These are phyloP conservation scores for Coix lacrymajobi DNA, from an alignment of 176 grass and related monocot species.

Conservation along the genomic window DNA sequence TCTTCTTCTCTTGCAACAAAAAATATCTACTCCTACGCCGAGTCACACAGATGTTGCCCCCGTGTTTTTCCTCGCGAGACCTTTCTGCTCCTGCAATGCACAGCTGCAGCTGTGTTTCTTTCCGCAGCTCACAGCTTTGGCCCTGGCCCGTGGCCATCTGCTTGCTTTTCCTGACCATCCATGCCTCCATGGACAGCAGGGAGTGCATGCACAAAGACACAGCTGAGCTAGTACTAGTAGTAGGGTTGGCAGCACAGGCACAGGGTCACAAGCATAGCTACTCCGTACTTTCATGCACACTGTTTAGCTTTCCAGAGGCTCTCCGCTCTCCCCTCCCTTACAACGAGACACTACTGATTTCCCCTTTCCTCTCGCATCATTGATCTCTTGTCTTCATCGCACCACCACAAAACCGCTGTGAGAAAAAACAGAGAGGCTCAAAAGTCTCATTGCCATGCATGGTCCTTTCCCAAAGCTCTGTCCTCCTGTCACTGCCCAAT, in stretches of 20 bases:
- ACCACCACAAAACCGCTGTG: neutral
- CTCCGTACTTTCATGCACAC: neutral
- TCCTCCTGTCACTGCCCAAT: neutral
- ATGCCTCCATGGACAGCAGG: neutral
- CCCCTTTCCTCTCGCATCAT: neutral
- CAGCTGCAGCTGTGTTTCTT: neutral
- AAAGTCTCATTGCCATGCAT: neutral
- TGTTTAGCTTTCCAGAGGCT: neutral
- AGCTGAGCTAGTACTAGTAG: neutral
- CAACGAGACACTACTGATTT: neutral
- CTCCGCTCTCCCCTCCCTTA: neutral
- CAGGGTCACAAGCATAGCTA: neutral
- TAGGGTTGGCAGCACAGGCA: constrained; percentile 13
- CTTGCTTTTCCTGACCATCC: neutral
- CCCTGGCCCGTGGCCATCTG: neutral
- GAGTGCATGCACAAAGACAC: constrained; percentile 9
- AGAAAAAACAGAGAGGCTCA: neutral
- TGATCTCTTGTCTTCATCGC: constrained; percentile 2
- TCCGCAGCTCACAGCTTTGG: constrained; percentile 17
- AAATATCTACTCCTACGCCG: constrained; percentile 15
- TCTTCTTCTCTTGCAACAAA: neutral
- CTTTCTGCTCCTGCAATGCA: neutral
- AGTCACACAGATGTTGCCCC: neutral
- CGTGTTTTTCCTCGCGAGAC: neutral
- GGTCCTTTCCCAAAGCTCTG: neutral